phyloP scores from a whole-genome alignment of 495 filamentous ascomycete species.

The Lindgomyces ingoldianus region DNA sequence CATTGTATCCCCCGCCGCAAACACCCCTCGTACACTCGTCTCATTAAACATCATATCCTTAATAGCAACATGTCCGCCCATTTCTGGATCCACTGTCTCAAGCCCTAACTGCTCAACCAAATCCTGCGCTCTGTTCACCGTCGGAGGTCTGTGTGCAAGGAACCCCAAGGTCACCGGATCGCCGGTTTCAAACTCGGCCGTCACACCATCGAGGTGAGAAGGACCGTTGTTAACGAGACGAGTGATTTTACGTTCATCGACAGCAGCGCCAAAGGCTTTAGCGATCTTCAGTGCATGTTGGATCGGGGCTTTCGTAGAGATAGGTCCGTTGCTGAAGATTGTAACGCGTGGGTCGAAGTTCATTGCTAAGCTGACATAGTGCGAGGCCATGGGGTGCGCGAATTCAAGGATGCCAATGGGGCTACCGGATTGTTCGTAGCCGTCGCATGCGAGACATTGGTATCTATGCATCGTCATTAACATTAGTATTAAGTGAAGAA shows the following conservation, averaged over 20 bases:
- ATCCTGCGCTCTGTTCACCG: slow-evolving; percentile 27
- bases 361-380: slow-evolving; percentile 18
- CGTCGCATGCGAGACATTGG: slow-evolving; percentile 31
- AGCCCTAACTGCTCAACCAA: slow-evolving; percentile 27
- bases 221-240: slow-evolving; percentile 26
- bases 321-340: slow-evolving; percentile 26
- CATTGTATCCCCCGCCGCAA: slow-evolving; percentile 34
- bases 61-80: slow-evolving; percentile 25
- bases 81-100: slow-evolving; percentile 13
- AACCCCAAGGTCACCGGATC: slow-evolving; percentile 29
- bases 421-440: slow-evolving; percentile 22
- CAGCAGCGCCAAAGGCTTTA: slow-evolving; percentile 12
- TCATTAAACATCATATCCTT: slow-evolving; percentile 28
- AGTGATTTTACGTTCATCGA: slow-evolving; percentile 28
- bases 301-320: not conserved
- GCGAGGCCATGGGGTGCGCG: slow-evolving; percentile 5
- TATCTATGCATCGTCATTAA: slow-evolving; percentile 27
- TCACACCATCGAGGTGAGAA: slow-evolving; percentile 15
- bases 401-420: slow-evolving; percentile 30
- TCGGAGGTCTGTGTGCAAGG: slow-evolving; percentile 21
- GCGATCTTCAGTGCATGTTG: slow-evolving; percentile 13
- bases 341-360: slow-evolving; percentile 23
- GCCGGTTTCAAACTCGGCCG: slow-evolving; percentile 25
- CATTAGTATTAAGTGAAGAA: not conserved
- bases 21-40: slow-evolving; percentile 31